Percentiles rank a stretch among this genome's conserved stretches.
These are phyloP conservation scores for Globisporangium emineosum DNA, from an alignment of 352 stramenopile genomes.

Conservation along the genomic window DNA sequence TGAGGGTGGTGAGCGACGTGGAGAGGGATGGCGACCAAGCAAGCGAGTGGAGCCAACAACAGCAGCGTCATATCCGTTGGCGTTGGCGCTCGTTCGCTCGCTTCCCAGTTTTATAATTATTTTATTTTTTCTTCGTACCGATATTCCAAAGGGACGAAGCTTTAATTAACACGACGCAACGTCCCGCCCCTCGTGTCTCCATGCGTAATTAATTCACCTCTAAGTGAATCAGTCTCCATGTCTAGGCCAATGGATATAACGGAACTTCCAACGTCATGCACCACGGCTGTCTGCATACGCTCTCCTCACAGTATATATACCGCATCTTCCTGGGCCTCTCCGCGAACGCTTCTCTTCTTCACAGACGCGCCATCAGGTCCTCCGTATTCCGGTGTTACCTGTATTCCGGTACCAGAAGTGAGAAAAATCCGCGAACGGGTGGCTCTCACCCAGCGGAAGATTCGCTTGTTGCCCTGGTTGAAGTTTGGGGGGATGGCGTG, in stretches of 20 bases:
- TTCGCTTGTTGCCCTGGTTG: not conserved
- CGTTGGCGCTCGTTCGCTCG: not conserved
- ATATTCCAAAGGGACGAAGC: not conserved
- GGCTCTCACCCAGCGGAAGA: not conserved
- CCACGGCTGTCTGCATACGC: not conserved
- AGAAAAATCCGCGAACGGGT: not conserved
- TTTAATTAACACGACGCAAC: not conserved
- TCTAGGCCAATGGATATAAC: not conserved
- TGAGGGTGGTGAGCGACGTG: not conserved
- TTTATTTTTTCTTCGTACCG: not conserved
- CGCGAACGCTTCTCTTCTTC: no score
- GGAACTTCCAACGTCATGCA: not conserved
- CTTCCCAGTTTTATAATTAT: not conserved
- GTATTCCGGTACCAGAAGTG: not conserved
- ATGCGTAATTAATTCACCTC: no score
- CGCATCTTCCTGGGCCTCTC: no score
- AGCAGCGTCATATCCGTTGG: not conserved
- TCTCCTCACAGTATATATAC: not conserved
- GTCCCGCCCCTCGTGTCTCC: not conserved
- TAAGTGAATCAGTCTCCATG: not conserved
- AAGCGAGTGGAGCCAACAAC: not conserved
- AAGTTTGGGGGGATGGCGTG: not conserved
- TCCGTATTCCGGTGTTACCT: no score
- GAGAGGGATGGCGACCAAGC: not conserved
- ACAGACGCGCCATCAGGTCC: no score